These are phyloP conservation scores for Fusarium fracticaudum DNA, from an alignment of 2,329 filamentous ascomycete species.

Conservation along the genomic window DNA sequence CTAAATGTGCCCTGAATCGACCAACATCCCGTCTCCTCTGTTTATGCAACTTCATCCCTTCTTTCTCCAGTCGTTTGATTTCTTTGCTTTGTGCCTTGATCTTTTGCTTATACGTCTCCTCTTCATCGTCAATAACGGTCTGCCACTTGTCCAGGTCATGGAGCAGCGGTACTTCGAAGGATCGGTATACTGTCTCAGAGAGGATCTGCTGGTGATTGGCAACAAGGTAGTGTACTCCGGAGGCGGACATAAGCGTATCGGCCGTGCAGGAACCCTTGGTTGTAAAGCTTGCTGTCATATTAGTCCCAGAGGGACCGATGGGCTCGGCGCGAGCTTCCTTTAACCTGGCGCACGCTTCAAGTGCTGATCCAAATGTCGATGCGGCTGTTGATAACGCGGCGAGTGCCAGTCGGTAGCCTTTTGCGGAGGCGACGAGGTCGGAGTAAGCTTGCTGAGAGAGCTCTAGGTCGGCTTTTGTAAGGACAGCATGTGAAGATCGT, in stretches of 20 bases:
- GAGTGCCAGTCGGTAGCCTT: slow-evolving; percentile 70
- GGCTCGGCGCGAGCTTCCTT: slow-evolving; percentile 72
- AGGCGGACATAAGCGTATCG: slow-evolving; percentile 68
- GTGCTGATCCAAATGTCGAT: slow-evolving; percentile 70
- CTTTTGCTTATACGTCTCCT: slow-evolving; percentile 66
- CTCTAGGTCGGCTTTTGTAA: slow-evolving; percentile 71
- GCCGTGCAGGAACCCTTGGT: slow-evolving; percentile 66
- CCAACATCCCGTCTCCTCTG: slow-evolving; percentile 69
- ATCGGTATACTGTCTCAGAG: slow-evolving; percentile 73
- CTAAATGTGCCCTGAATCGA: slow-evolving; percentile 69
- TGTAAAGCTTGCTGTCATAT: slow-evolving; percentile 60
- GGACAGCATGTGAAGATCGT: slow-evolving; percentile 65
- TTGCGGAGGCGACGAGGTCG: slow-evolving; percentile 69
- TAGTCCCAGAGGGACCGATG: slow-evolving; percentile 53
- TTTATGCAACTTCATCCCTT: slow-evolving; percentile 70
- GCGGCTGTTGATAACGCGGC: slow-evolving; percentile 68
- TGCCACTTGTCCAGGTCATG: slow-evolving; percentile 75
- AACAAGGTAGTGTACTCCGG: slow-evolving; percentile 72
- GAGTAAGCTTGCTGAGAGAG: slow-evolving; percentile 70
- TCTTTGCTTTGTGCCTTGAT: slow-evolving; percentile 66
- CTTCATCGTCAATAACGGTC: slow-evolving; percentile 70
- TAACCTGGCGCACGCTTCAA: slow-evolving; percentile 74
- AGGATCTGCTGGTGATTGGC: slow-evolving; percentile 78
- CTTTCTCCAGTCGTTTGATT: slow-evolving; percentile 71
- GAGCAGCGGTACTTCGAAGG: slow-evolving; percentile 74